These are phyloP conservation scores for Hymenoscyphus albidus DNA, from an alignment of 2,329 filamentous ascomycete species.

Conservation along the genomic window DNA sequence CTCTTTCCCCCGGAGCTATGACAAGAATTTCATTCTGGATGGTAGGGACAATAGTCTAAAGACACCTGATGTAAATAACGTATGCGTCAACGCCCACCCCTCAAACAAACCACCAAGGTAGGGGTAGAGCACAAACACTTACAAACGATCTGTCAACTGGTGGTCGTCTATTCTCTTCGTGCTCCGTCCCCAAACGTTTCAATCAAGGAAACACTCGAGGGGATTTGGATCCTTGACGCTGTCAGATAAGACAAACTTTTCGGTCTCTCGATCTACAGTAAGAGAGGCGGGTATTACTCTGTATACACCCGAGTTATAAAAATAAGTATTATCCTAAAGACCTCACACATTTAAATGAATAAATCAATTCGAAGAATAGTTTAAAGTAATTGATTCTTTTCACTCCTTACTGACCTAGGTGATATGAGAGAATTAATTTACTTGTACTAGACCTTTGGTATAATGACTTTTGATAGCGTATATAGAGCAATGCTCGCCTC, in stretches of 20 bases:
- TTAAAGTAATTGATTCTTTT: too few species aligned
- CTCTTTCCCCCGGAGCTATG: conserved; percentile 20
- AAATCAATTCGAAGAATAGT: too few species aligned
- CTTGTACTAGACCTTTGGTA: too few species aligned
- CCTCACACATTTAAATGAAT: too few species aligned
- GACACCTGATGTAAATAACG: conserved; percentile 24
- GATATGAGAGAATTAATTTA: too few species aligned
- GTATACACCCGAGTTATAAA: too few species aligned
- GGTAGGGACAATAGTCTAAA: conserved; percentile 26
- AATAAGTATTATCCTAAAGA: too few species aligned
- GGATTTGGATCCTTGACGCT: conserved; percentile 34
- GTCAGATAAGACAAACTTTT: conserved; percentile 35
- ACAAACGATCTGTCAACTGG: conserved; percentile 29
- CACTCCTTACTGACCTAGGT: too few species aligned
- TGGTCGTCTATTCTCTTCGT: conserved; percentile 62
- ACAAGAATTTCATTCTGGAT: conserved; percentile 27
- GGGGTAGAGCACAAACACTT: background rate
- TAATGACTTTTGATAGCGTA: too few species aligned
- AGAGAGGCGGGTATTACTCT: background rate
- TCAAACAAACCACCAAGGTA: background rate
- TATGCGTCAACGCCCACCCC: conserved; percentile 12
- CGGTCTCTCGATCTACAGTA: conserved; percentile 34
- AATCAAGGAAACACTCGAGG: conserved; percentile 35
- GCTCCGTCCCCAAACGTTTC: conserved; percentile 33
- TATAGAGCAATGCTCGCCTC: too few species aligned